Evolutionary conservation across 2,329 filamentous ascomycete genomes (phyloP).

Genomic region (Fusarium anguioides): DNA sequence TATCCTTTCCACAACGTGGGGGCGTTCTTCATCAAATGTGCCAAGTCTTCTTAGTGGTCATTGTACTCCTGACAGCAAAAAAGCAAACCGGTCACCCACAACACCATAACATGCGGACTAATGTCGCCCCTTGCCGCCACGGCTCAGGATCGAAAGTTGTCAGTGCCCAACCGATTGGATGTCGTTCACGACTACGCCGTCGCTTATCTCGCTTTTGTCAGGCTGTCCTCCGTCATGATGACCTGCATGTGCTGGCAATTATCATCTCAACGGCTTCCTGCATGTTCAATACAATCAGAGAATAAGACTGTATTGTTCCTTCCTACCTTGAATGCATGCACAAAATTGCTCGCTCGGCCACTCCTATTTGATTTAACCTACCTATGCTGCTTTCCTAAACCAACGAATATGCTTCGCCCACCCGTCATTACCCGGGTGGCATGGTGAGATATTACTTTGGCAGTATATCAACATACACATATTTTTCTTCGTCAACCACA

Average conservation of each 20-base stretch:
- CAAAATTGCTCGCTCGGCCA: not conserved
- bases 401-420: not conserved
- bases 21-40: constrained; percentile 35
- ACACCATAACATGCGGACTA: constrained; percentile 30
- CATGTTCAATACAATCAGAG: constrained; percentile 15
- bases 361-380: no score
- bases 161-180: constrained; percentile 42
- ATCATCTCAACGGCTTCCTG: constrained; percentile 32
- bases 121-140: constrained; percentile 33
- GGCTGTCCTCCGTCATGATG: constrained; percentile 32
- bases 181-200: constrained; percentile 34
- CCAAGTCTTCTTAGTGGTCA: constrained; percentile 32
- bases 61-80: constrained; percentile 36
- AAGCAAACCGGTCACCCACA: constrained; percentile 37
- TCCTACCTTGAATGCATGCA: not conserved
- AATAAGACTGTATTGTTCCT: not conserved
- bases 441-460: not conserved
- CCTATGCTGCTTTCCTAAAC: not conserved
- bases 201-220: constrained; percentile 44
- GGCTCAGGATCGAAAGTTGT: constrained; percentile 40
- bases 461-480: not conserved
- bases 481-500: not conserved
- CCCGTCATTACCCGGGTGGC: not conserved
- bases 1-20: constrained; percentile 26
- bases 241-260: constrained; percentile 40